Evolutionary conservation across 495 filamentous ascomycete genomes (phyloP), one percentile per base, ranked within the genome.

Genomic region (Penicillium ochrochloron): DNA sequence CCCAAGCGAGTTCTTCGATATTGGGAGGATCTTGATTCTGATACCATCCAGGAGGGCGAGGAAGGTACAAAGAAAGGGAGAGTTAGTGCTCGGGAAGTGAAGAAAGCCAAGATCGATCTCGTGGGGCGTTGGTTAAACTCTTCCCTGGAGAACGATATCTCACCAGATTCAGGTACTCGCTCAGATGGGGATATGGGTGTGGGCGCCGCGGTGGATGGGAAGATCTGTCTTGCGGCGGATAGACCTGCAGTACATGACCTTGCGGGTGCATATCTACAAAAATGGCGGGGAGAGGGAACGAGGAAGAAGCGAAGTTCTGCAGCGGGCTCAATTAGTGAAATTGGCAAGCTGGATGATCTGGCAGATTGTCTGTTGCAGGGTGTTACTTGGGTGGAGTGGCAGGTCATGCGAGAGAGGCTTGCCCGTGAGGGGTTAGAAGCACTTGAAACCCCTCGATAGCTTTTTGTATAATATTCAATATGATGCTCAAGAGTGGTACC

Each of bases 301-400:
- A 67, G 58, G 55, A 73, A 62, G 46, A 78, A 65, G 62, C 37
- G 44, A 34, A 2, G 33, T 12, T 54, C 29, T 29, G 23, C 62
- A 29, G 58, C 6, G 23, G 66, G 67, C 44, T 64, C 70, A 14
- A 65, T 65, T 12, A 31, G 42, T 48, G 69, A 73, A 62, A 66
- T 82, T 34, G 77, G 73, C 21, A 98, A 98, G 74, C 69, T 96
- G 66, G 94, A 98, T 79, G 94, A 98, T 82, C 78, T 98, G 65
- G 91, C 93, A 7, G 94, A 98, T 84, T 91, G 90, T 74, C 75
- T 97, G 34, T 70, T 97, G 65, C 94, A 98, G 77, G 95, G 90
- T 0, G 78, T 93, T 65, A 90, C 92, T 11, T 97, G 91, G 91
- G 73, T 94, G 55, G 83, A 89, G 60, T 98, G 94, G 94, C 86